phyloP scores from a whole-genome alignment of 768 basidiomycete genomes.

The Rhodotorula graminis region DNA sequence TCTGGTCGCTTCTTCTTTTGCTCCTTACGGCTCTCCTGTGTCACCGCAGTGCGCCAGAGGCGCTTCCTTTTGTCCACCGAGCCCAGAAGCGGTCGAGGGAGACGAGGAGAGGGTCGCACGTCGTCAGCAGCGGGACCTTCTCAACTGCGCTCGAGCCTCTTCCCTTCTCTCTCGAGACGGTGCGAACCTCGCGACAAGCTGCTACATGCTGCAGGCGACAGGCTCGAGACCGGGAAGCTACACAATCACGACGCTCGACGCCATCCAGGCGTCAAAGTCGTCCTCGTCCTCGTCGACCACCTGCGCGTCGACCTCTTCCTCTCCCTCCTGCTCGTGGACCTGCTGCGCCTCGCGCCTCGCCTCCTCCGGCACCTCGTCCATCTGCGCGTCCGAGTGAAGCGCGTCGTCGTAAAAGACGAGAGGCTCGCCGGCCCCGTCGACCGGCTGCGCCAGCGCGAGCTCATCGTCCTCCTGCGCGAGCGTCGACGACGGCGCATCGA shows the following conservation, averaged over 20 bases:
- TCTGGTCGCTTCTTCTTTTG: conserved; percentile 8
- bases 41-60: no score
- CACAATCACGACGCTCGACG: conserved; percentile 12
- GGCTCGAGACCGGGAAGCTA: neutral
- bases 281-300: conserved; percentile 6
- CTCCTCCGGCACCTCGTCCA: neutral
- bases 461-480: neutral
- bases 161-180: neutral
- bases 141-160: no score
- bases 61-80: no score
- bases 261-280: conserved; percentile 25
- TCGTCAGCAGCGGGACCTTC: no score
- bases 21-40: no score
- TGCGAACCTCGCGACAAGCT: no score
- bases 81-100: no score
- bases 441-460: neutral
- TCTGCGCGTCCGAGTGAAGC: neutral
- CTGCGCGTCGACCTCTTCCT: neutral
- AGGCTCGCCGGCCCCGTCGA: neutral
- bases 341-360: neutral
- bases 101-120: no score
- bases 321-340: neutral
- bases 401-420: neutral
- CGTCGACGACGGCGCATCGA: neutral
- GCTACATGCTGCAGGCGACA: neutral